phyloP scores from a whole-genome alignment of 108 stramenopile species.

The Pinguiococcus pyrenoidosus region DNA sequence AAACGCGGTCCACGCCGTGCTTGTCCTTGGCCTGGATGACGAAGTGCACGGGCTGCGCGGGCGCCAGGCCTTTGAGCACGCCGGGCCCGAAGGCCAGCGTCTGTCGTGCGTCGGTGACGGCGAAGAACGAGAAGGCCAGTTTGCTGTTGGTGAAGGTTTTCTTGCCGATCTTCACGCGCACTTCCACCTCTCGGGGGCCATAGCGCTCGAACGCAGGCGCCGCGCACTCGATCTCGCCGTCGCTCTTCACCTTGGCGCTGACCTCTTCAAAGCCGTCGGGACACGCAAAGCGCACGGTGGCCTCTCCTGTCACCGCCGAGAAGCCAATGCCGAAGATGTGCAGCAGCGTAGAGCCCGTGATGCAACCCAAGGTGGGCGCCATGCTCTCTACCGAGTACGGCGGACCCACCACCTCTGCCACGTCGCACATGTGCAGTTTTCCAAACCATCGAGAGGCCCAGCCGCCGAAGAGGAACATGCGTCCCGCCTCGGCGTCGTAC shows the following conservation, averaged over 20 bases:
- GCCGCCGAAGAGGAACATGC: too few species aligned
- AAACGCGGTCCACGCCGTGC: conserved; percentile 38
- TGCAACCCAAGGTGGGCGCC: conserved; percentile 39
- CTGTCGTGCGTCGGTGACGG: conserved; percentile 46
- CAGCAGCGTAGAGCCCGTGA: conserved; percentile 49
- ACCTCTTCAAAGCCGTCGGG: conserved; percentile 49
- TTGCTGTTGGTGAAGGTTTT: conserved; percentile 49
- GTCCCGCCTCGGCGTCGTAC: not conserved
- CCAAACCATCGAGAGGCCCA: too few species aligned
- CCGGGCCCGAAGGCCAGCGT: conserved; percentile 63
- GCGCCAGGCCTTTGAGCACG: conserved; percentile 15
- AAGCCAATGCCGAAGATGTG: conserved; percentile 49
- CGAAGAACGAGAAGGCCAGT: conserved; percentile 47
- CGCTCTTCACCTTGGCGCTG: conserved; percentile 35
- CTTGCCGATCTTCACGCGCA: conserved; percentile 45
- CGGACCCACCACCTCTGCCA: conserved; percentile 56
- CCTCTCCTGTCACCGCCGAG: conserved; percentile 14
- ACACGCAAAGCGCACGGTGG: conserved; percentile 44
- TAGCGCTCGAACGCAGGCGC: conserved; percentile 51
- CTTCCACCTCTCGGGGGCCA: conserved; percentile 46
- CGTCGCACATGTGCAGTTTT: conserved; percentile 44
- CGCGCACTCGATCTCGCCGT: conserved; percentile 33
- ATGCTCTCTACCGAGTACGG: conserved; percentile 50
- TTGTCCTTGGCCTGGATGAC: not conserved
- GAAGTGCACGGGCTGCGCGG: too few species aligned